phyloP scores from a whole-genome alignment of 176 grass and related monocot genomes.

The Tuctoria greenei region DNA sequence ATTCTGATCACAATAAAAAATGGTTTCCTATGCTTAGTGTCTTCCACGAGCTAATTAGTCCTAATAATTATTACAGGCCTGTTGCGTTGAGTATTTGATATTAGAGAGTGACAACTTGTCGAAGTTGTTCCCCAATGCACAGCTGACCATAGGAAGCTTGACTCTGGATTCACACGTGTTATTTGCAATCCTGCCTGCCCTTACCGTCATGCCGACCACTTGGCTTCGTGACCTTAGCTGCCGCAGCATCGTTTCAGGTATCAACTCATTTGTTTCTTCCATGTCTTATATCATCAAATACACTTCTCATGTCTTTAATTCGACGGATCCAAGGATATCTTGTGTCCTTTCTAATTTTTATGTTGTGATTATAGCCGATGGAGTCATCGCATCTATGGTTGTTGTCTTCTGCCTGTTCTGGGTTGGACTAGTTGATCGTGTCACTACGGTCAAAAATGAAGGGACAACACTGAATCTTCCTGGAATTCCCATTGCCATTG shows the following conservation, averaged over 20 bases:
- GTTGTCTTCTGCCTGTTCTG: constrained; percentile 74
- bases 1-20: not conserved
- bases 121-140: constrained; percentile 72
- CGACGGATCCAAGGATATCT: not conserved
- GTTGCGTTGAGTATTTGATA: constrained; percentile 96
- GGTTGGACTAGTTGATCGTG: constrained; percentile 75
- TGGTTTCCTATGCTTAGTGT: no score
- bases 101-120: constrained; percentile 92
- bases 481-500: constrained; percentile 85
- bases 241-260: constrained; percentile 89
- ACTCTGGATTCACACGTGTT: constrained; percentile 60
- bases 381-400: constrained; percentile 81
- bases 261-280: not conserved
- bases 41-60: not conserved
- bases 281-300: not conserved
- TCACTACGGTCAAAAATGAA: constrained; percentile 66
- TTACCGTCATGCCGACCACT: constrained; percentile 85
- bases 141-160: constrained; percentile 59
- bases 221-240: constrained; percentile 86
- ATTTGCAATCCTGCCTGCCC: constrained; percentile 73
- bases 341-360: not conserved
- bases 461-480: constrained; percentile 61
- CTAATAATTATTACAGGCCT: constrained; percentile 54
- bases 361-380: constrained; percentile 56
- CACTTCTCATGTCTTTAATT: not conserved